Evolutionary conservation across 2,329 filamentous ascomycete species (phyloP).

Genomic region (Elsinoe australis): DNA sequence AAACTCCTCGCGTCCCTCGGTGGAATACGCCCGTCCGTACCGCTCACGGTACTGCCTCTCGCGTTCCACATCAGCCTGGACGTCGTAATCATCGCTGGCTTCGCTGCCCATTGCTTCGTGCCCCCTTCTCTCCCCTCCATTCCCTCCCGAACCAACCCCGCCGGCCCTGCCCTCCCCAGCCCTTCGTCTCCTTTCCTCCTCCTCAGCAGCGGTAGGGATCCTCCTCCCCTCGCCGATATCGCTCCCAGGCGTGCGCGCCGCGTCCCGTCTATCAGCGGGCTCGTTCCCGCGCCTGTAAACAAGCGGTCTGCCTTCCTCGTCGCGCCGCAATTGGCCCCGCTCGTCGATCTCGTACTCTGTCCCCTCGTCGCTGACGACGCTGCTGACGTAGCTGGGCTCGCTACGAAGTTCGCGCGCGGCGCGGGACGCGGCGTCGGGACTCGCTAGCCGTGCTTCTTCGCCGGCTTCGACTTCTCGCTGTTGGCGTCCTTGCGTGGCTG

Average conservation of each 20-base stretch:
- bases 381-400: constrained; percentile 39
- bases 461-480: not conserved
- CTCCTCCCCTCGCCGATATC: not conserved
- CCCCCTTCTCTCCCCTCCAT: not conserved
- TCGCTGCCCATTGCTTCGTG: constrained; percentile 26
- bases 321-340: constrained; percentile 53
- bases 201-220: too few species aligned
- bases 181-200: too few species aligned
- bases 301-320: constrained; percentile 55
- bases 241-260: too few species aligned
- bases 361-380: constrained; percentile 53
- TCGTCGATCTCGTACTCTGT: constrained; percentile 64
- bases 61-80: constrained; percentile 42
- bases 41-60: constrained; percentile 42
- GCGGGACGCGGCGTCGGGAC: constrained; percentile 14
- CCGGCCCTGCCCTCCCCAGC: not conserved
- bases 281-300: constrained; percentile 31
- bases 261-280: too few species aligned
- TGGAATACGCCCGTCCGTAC: constrained; percentile 34
- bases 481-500: not conserved
- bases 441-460: not conserved
- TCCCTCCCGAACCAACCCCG: constrained; percentile 25
- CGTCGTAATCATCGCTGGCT: constrained; percentile 49
- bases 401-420: constrained; percentile 32
- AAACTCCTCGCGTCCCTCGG: not conserved